These are phyloP conservation scores for Candida ovalis DNA, from an alignment of 805 yeast genomes.

Conservation along the genomic window DNA sequence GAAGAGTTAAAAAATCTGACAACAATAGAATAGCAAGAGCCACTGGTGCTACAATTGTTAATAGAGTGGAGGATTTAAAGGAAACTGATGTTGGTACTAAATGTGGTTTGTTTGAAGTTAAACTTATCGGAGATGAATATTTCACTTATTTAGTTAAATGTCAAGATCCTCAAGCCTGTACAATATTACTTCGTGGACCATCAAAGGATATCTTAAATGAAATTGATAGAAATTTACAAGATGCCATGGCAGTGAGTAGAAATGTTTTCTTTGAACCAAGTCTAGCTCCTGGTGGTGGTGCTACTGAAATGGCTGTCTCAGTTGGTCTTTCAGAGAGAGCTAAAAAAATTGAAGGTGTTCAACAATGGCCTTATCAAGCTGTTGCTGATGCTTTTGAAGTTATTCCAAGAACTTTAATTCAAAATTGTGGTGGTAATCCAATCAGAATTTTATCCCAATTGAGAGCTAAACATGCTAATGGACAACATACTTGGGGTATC, in stretches of 20 bases:
- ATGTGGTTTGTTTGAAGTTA: constrained; percentile 91
- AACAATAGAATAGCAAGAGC: constrained; percentile 96
- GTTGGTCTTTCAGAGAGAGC: constrained; percentile 88
- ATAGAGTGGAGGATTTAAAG: constrained; percentile 89
- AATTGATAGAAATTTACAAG: constrained; percentile 94
- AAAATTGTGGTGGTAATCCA: constrained; percentile 97
- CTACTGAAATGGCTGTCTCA: constrained; percentile 97
- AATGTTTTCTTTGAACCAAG: constrained; percentile 94
- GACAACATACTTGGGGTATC: constrained; percentile 79
- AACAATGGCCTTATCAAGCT: constrained; percentile 98
- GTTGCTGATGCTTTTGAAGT: constrained; percentile 99
- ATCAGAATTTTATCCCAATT: constrained; percentile 83
- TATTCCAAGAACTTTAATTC: constrained; percentile 94
- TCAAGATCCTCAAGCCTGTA: constrained; percentile 86
- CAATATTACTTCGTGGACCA: constrained; percentile 90
- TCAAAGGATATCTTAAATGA: constrained; percentile 95
- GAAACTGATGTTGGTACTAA: constrained; percentile 84
- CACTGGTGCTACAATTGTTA: constrained; percentile 96
- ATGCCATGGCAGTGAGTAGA: constrained; percentile 97
- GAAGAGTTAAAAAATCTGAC: constrained; percentile 94
- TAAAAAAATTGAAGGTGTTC: constrained; percentile 87
- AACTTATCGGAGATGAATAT: constrained; percentile 96
- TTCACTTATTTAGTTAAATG: constrained; percentile 82
- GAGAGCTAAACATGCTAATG: constrained; percentile 95
- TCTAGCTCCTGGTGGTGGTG: constrained; percentile 98